Percentiles rank a stretch among this genome's conserved stretches.
These are phyloP conservation scores for Pholiota conissans DNA, from an alignment of 768 basidiomycete species.

Conservation along the genomic window DNA sequence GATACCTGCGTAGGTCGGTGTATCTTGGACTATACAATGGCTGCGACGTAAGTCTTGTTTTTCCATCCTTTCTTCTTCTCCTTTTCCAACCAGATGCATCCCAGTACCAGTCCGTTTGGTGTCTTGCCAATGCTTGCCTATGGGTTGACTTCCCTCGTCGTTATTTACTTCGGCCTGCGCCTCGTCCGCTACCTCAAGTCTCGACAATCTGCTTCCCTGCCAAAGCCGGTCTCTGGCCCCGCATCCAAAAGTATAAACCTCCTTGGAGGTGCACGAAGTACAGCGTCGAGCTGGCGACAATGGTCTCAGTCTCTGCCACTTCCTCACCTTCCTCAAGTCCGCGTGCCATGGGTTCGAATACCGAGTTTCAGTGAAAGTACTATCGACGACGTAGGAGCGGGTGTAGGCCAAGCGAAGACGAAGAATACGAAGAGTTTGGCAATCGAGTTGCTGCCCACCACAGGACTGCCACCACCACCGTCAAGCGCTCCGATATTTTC, in stretches of 20 bases:
- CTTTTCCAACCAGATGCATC: background rate
- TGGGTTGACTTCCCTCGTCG: background rate
- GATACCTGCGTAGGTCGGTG: background rate
- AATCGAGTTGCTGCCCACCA: slow-evolving; percentile 4
- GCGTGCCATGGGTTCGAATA: slow-evolving; percentile 1
- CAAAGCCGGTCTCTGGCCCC: background rate
- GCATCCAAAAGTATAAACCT: background rate
- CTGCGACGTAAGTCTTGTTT: background rate
- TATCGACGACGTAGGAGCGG: background rate
- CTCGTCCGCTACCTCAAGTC: background rate
- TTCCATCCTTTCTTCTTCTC: background rate
- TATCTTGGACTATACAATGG: background rate
- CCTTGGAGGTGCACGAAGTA: background rate
- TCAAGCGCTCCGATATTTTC: background rate
- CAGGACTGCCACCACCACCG: slow-evolving; percentile 1
- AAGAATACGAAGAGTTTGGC: background rate
- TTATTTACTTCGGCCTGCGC: background rate
- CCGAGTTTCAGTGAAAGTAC: background rate
- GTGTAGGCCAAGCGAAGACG: background rate
- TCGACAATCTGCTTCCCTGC: background rate
- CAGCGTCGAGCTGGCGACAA: background rate
- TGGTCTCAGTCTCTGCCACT: background rate
- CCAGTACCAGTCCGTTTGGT: background rate
- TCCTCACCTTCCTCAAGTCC: background rate
- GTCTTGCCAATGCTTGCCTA: background rate